phyloP scores from a whole-genome alignment of 805 yeast species.

The Tetrapisispora fleetii region DNA sequence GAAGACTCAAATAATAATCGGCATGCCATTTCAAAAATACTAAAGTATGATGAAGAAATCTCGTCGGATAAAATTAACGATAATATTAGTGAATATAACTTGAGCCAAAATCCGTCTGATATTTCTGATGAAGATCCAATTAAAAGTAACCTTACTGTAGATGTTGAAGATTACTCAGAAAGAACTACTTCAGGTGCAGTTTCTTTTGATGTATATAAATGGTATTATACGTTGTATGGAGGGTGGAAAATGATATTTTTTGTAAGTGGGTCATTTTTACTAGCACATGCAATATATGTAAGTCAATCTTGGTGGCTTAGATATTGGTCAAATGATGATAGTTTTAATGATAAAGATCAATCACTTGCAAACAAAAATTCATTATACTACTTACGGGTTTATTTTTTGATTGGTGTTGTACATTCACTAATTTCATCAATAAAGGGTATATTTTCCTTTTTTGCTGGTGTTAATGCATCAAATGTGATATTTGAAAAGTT shows the following conservation, averaged over 20 bases:
- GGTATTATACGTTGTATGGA: conserved; percentile 65
- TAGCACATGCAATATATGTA: conserved; percentile 52
- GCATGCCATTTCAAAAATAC: too few relatives aligned
- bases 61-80: not conserved
- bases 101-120: not conserved
- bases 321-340: conserved; percentile 39
- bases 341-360: not conserved
- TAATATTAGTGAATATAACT: too few relatives aligned
- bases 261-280: conserved; percentile 39
- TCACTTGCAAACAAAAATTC: not conserved
- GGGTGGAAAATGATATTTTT: conserved; percentile 43
- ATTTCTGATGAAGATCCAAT: not conserved
- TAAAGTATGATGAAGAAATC: not conserved
- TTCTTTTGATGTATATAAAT: conserved; percentile 54
- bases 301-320: conserved; percentile 87
- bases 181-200: conserved; percentile 79
- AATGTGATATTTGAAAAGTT: conserved; percentile 59
- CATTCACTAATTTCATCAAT: conserved; percentile 49
- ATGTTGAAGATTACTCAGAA: conserved; percentile 38
- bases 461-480: conserved; percentile 72
- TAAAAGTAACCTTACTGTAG: not conserved
- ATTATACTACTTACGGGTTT: conserved; percentile 53
- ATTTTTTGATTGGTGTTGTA: conserved; percentile 57
- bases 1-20: too few relatives aligned
- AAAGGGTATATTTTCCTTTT: conserved; percentile 51